A percentile compares a stretch with the other conserved stretches of the same genome.
These are phyloP conservation scores for Straminergon stramineum DNA, from an alignment of 225 moss, liverwort and hornwort genomes.

Conservation along the genomic window DNA sequence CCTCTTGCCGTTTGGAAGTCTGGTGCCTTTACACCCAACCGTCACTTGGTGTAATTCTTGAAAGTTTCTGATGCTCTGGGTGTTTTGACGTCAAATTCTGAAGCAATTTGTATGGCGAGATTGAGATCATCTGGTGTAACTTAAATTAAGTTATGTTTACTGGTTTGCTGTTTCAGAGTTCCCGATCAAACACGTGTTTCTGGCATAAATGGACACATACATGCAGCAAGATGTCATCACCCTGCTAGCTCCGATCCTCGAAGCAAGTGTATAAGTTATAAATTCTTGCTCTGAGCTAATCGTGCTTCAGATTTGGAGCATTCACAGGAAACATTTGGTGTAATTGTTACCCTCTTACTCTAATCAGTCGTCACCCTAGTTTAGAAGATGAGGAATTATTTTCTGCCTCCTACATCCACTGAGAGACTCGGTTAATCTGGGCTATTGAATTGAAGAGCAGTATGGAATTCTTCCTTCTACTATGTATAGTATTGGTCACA, in stretches of 20 bases:
- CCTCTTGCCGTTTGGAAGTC: too few species aligned
- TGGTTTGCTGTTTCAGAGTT: neutral
- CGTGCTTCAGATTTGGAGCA: neutral
- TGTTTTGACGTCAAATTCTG: neutral
- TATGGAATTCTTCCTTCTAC: neutral
- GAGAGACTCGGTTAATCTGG: neutral
- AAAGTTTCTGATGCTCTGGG: neutral
- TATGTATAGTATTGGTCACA: neutral
- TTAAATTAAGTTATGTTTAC: neutral
- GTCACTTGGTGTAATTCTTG: neutral
- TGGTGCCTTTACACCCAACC: neutral
- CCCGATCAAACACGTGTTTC: neutral
- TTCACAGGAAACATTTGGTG: neutral
- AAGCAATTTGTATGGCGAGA: neutral
- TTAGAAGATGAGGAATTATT: neutral
- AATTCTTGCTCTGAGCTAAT: neutral
- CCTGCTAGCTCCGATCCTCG: neutral
- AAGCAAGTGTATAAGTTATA: neutral
- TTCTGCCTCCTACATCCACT: neutral
- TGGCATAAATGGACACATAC: neutral
- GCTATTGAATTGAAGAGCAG: neutral
- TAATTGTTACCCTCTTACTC: neutral
- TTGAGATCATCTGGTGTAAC: neutral
- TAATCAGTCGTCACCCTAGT: neutral
- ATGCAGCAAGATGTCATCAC: neutral